Base-by-base conservation (phyloP, 73 alveolate species). In the Symbiodinium pilosum region DNA sequence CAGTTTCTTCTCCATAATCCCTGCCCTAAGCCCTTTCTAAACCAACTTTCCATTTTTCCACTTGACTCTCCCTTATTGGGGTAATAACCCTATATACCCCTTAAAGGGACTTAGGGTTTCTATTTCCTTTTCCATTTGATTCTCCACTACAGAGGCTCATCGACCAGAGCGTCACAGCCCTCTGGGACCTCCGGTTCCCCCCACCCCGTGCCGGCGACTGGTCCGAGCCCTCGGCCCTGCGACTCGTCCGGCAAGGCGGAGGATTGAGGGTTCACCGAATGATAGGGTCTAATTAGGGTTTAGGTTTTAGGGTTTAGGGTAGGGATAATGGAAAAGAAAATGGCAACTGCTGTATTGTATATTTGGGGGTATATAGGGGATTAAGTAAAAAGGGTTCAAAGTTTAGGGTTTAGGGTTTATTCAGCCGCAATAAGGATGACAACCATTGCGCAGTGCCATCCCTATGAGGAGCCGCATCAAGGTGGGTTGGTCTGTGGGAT, bases 181-280 rank as follows among this genome's bases (percentile, higher is more conserved):
- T 89, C 3, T 89, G 96, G 96, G 96, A 89, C 52, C 40, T 89
- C 6, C 96, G 96, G n/a, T 71, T 71, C 84, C 84, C 84, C 21
- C 6, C 16, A 3, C 71, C 86, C 36, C 95, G 95, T 4, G 96
- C 43, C 12, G 77, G 88, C 20, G 96, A 89, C n/a, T 89, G 96
- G 96, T 89, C 87, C 38, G 96, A 89, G 96, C 88, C 96, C 44
- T 30, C 87, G 73, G n/a, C 52, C 9, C 44, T 88, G 68, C 56
- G 64, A 11, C 84, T 71, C 21, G 73, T 8, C 5, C 34, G 73
- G 32, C 9, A 32, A 8, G 73, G 75, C 36, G 38, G 75, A 0
- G n/a, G 75, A 34, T 30, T 30, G 75, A 34, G 75, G 38, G 38
- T 11, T 51, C 28, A 16, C 4, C 12, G 1, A 51, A 51, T 16